Evolutionary conservation across 2,329 filamentous ascomycete genomes (phyloP).

Genomic region (Aspergillus hortae): DNA sequence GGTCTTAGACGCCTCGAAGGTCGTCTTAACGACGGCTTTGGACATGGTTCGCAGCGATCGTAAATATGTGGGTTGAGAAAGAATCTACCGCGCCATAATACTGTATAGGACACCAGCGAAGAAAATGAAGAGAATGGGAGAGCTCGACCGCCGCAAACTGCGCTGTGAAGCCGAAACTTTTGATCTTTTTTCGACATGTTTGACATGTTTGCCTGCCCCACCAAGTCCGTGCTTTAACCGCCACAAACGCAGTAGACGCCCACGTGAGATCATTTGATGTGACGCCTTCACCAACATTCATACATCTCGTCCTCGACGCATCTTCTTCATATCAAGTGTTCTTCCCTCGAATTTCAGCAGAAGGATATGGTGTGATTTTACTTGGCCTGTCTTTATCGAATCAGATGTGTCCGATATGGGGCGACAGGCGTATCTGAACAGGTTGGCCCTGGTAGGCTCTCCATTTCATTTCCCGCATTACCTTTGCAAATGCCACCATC

Average conservation of each 20-base stretch:
- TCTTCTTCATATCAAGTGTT: neutral
- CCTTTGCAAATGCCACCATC: neutral
- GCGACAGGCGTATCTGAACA: conserved; percentile 43
- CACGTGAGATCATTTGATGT: conserved; percentile 7
- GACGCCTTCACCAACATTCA: too few relatives aligned
- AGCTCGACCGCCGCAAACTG: conserved; percentile 7
- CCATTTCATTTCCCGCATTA: conserved; percentile 4
- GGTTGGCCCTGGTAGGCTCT: conserved; percentile 44
- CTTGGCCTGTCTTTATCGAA: neutral
- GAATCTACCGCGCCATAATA: conserved; percentile 20
- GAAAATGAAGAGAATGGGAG: neutral
- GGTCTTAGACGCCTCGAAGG: conserved; percentile 77
- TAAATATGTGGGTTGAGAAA: neutral
- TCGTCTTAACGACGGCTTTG: conserved; percentile 68
- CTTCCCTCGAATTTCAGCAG: neutral
- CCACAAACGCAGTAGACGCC: conserved; percentile 16
- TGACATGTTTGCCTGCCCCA: conserved; percentile 34
- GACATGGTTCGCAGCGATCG: conserved; percentile 35
- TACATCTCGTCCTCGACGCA: neutral
- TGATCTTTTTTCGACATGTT: conserved; percentile 33
- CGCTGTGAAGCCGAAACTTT: conserved; percentile 27
- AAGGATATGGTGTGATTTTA: neutral
- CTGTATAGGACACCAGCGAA: conserved; percentile 9
- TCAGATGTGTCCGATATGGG: conserved; percentile 33
- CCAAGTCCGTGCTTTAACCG: conserved; percentile 26